A percentile compares a stretch with the other conserved stretches of the same genome.
Conservation (phyloP, 331 rosid species). For the Malus hybrid region DNA sequence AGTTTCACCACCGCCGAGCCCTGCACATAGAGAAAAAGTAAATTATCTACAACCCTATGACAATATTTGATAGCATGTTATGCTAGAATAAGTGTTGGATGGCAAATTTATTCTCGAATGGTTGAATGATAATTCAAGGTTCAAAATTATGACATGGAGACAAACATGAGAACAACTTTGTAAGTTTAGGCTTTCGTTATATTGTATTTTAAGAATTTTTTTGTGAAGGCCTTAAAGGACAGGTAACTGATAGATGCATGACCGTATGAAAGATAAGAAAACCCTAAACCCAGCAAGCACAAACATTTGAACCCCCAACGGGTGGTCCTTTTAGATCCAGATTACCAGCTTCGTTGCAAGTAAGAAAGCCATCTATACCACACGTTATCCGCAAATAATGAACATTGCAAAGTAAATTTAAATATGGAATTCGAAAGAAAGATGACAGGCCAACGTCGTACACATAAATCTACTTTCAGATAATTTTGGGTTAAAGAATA, state of each 20-base stretch:
- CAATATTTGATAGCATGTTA: background rate
- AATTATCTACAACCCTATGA: background rate
- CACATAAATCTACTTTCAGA: background rate
- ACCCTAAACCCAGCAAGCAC: background rate
- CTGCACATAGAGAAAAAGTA: slow-evolving; percentile 27
- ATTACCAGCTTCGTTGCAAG: background rate
- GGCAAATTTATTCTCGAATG: background rate
- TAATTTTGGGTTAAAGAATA: slow-evolving; percentile 3
- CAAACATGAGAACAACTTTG: background rate
- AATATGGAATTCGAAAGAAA: background rate
- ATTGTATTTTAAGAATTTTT: background rate
- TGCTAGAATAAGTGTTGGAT: background rate
- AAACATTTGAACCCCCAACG: background rate
- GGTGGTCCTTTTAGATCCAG: background rate
- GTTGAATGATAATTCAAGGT: background rate
- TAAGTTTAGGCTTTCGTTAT: background rate
- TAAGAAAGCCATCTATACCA: background rate
- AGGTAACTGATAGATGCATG: background rate
- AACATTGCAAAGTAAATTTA: background rate
- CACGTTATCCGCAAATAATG: background rate
- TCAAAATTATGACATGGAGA: background rate
- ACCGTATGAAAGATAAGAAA: background rate
- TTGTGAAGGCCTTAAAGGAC: background rate
- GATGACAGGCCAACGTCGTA: background rate
- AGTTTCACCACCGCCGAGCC: slow-evolving; percentile 17